Evolutionary conservation across 83 land plant species (phyloP), one percentile per base, ranked within the genome.

Genomic region (Picea abies): DNA sequence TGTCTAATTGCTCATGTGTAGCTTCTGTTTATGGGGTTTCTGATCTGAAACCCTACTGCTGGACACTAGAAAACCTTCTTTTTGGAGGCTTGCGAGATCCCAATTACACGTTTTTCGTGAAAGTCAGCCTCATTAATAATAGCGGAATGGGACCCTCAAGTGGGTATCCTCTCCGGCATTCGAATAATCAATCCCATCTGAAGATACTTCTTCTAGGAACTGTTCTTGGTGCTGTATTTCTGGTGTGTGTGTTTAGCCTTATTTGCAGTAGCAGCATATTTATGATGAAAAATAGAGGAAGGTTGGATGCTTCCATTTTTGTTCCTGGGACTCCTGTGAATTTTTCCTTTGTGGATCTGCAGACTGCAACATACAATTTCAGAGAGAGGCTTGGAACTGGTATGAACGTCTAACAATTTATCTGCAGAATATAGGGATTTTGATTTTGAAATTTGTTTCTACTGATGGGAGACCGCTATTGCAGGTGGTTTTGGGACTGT

Each of bases 401-500:
- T 90, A 83, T 81, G 79, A 12, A 78, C 25, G 26, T 60, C 61
- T 70, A 44, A 44, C 77, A 73, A 39, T 44, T 44, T 73, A 8
- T 9, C 25, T 73, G 22, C 58, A 73, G 23, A 73, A 20, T 20
- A 73, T 44, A 32, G 44, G 15, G 77, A 44, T 44, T 73, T 73
- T 73, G n/a, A 73, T 44, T 12, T 44, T 44, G 56, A 73, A 71
- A 44, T 16, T 44, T 44, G 14, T 52, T 44, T 73, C 10, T 39
- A n/a, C 77, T 44, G 25, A 73, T 73, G 25, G 39, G 39, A 80
- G 4, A 65, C 32, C 20, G 4, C 66, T 84, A 76, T 41, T 73
- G 16, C 37, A 87, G 93, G 93, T 58, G 93, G 90, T 39, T 91
- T 91, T 84, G 91, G 93, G 15, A 87, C 85, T 81, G 91, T 91